Conservation (phyloP, 371 early-diverging fungal species). For the Sporodiniella umbellata region DNA sequence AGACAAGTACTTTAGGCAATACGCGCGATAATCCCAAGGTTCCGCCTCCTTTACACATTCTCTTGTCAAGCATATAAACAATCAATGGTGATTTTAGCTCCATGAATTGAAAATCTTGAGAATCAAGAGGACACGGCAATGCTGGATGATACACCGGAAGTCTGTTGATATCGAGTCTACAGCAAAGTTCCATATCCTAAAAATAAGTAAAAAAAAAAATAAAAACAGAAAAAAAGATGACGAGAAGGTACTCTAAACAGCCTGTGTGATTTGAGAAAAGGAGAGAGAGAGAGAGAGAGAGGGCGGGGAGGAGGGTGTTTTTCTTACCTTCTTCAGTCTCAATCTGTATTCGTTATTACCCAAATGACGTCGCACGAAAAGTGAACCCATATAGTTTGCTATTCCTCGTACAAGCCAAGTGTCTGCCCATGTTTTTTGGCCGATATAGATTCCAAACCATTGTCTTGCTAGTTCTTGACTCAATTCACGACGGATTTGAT, state of each 20-base stretch:
- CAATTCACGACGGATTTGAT: constrained; percentile 69
- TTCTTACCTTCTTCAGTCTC: constrained; percentile 69
- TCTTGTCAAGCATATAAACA: constrained; percentile 89
- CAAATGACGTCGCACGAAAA: constrained; percentile 74
- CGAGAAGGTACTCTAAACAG: no score
- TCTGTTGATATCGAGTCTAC: constrained; percentile 79
- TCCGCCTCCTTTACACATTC: constrained; percentile 82
- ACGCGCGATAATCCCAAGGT: constrained; percentile 77
- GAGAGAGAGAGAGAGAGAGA: no score
- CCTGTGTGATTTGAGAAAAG: no score
- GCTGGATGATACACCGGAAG: constrained; percentile 76
- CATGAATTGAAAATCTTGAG: constrained; percentile 78
- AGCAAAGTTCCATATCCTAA: constrained; percentile 82
- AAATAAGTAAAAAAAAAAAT: no score
- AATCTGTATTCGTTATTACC: constrained; percentile 89
- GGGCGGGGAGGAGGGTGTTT: no score
- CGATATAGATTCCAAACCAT: constrained; percentile 92
- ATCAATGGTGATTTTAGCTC: constrained; percentile 85
- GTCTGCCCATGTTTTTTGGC: constrained; percentile 80
- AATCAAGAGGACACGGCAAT: constrained; percentile 59
- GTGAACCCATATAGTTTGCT: constrained; percentile 67
- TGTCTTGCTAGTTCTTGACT: constrained; percentile 77
- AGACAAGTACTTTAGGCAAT: constrained; percentile 73
- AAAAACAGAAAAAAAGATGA: no score
- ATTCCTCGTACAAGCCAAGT: constrained; percentile 86